Evolutionary conservation across 2,329 filamentous ascomycete species (phyloP).

Genomic region (Ploettnerulaceae sp.): DNA sequence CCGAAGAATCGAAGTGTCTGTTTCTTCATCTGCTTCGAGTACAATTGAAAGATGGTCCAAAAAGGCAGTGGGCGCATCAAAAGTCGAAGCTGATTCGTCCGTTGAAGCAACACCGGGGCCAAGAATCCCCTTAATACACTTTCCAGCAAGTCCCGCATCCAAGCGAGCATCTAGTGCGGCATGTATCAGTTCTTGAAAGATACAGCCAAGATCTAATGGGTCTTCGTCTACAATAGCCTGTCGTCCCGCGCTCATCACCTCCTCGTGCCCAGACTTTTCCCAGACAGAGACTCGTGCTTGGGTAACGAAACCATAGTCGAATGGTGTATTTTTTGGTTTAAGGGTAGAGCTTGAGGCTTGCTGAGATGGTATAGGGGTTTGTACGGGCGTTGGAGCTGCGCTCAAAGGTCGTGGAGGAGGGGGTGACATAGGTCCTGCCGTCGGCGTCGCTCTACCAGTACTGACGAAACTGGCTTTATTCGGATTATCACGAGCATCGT

Average conservation of each 20-base stretch:
- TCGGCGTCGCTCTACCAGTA: conserved; percentile 28
- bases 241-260: conserved; percentile 60
- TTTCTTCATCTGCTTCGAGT: conserved; percentile 60
- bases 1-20: conserved; percentile 49
- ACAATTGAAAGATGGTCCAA: conserved; percentile 79
- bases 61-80: conserved; percentile 67
- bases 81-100: conserved; percentile 45
- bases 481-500: conserved; percentile 30
- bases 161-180: conserved; percentile 68
- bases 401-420: conserved; percentile 29
- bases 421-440: conserved; percentile 34
- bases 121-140: conserved; percentile 68
- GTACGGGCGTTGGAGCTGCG: conserved; percentile 29
- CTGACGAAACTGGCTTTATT: conserved; percentile 27
- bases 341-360: conserved; percentile 26
- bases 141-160: conserved; percentile 63
- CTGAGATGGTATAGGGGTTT: conserved; percentile 23
- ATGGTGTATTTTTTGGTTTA: conserved; percentile 37
- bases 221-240: conserved; percentile 65
- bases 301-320: conserved; percentile 72
- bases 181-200: conserved; percentile 83
- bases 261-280: conserved; percentile 60
- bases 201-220: conserved; percentile 58
- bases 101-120: conserved; percentile 47
- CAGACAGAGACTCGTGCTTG: conserved; percentile 64